Percentiles rank a stretch among this genome's conserved stretches.
These are phyloP conservation scores for Hirschfeldia incana DNA, from an alignment of 345 rosid species.

Conservation along the genomic window DNA sequence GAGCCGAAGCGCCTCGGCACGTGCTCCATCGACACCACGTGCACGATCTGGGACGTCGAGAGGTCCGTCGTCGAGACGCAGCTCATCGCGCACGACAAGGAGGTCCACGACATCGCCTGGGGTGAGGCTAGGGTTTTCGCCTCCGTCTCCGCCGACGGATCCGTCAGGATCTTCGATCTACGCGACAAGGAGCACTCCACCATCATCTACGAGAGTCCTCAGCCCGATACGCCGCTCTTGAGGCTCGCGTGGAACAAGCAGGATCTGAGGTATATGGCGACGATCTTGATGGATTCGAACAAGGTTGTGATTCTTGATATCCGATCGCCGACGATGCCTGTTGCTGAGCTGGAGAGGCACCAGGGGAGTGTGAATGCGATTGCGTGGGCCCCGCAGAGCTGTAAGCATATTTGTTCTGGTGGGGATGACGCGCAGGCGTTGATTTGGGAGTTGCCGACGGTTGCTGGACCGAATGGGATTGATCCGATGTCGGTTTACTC, in stretches of 20 bases:
- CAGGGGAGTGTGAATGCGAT: constrained; percentile 68
- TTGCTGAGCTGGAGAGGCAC: constrained; percentile 77
- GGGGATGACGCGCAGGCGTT: constrained; percentile 87
- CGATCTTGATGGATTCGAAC: constrained; percentile 78
- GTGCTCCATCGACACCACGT: constrained; percentile 88
- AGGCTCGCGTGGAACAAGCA: constrained; percentile 88
- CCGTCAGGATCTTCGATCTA: constrained; percentile 70
- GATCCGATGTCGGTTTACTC: constrained; percentile 89
- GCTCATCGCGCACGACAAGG: constrained; percentile 81
- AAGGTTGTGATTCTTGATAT: constrained; percentile 80
- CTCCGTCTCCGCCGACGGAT: constrained; percentile 81
- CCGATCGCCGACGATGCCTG: constrained; percentile 68
- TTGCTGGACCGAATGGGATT: constrained; percentile 93
- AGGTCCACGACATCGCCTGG: constrained; percentile 87
- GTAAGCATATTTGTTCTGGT: constrained; percentile 76
- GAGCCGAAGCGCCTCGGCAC: constrained; percentile 93
- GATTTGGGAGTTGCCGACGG: constrained; percentile 90
- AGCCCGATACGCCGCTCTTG: constrained; percentile 70
- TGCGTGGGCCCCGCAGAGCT: constrained; percentile 85
- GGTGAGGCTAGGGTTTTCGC: constrained; percentile 79
- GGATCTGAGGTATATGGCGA: constrained; percentile 77
- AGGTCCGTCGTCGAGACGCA: constrained; percentile 80
- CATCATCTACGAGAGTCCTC: constrained; percentile 76
- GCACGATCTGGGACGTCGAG: constrained; percentile 95
- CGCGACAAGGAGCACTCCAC: constrained; percentile 82